Evolutionary conservation across 345 rosid genomes (phyloP).

Genomic region (Dimocarpus longan): DNA sequence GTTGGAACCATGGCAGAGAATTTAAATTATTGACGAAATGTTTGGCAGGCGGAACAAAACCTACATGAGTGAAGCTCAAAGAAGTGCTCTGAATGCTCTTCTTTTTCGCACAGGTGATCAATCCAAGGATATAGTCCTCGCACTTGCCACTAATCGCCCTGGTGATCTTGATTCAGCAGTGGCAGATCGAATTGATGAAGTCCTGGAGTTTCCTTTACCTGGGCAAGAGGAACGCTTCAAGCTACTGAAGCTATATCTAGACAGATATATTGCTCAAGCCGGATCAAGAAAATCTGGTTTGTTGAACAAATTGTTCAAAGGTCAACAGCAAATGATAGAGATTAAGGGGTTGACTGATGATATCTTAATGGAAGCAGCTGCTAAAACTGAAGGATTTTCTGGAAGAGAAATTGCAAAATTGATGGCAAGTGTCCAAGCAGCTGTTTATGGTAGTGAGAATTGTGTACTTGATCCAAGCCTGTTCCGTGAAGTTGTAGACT

Average conservation of each 20-base stretch:
- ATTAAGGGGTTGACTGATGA: conserved; percentile 77
- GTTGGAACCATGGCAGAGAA: background rate
- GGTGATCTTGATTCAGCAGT: conserved; percentile 98
- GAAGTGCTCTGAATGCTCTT: conserved; percentile 94
- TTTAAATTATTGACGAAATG: conserved; percentile 14
- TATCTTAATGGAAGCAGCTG: conserved; percentile 77
- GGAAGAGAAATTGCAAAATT: conserved; percentile 91
- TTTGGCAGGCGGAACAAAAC: conserved; percentile 83
- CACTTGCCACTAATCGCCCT: conserved; percentile 97
- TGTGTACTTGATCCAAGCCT: conserved; percentile 73
- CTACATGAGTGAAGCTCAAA: conserved; percentile 97
- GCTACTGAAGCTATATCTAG: conserved; percentile 83
- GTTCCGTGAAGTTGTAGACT: conserved; percentile 90
- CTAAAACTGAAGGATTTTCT: conserved; percentile 82
- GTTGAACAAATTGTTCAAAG: conserved; percentile 56
- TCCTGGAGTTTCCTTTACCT: conserved; percentile 87
- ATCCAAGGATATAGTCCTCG: conserved; percentile 92
- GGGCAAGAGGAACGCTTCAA: conserved; percentile 83
- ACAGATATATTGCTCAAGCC: conserved; percentile 77
- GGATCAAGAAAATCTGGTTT: conserved; percentile 58
- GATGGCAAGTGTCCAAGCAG: conserved; percentile 94
- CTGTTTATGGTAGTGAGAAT: conserved; percentile 81
- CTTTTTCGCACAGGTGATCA: conserved; percentile 96
- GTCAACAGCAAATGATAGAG: conserved; percentile 68
- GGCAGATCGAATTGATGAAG: conserved; percentile 89